phyloP scores from a whole-genome alignment of 1,284 basidiomycete genomes.

The Ganoderma sinense region DNA sequence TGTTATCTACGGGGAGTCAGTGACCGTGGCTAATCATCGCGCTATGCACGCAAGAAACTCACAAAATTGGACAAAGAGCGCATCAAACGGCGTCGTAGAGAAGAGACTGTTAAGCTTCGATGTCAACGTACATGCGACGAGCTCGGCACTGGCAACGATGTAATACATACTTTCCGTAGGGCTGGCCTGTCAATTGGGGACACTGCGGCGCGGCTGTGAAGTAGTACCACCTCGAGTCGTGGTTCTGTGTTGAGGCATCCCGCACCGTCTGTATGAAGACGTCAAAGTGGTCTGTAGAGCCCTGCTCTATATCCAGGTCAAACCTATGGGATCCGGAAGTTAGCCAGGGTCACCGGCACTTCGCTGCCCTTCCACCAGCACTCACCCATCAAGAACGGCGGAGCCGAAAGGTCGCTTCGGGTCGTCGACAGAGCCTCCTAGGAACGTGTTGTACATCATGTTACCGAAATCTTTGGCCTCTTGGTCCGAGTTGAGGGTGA shows the following conservation, averaged over 20 bases:
- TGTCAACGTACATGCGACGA: background rate
- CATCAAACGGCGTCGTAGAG: background rate
- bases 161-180: background rate
- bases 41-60: background rate
- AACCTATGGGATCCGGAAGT: too few relatives aligned
- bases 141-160: too few relatives aligned
- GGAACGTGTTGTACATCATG: slow-evolving; percentile 70
- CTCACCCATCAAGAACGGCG: background rate
- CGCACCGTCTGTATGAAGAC: slow-evolving; percentile 63
- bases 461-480: slow-evolving; percentile 60
- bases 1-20: background rate
- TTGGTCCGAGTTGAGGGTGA: slow-evolving; percentile 21
- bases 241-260: slow-evolving; percentile 49
- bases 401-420: slow-evolving; percentile 65
- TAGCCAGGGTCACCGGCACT: too few relatives aligned
- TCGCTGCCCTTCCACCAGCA: background rate
- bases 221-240: slow-evolving; percentile 59
- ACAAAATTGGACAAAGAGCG: background rate
- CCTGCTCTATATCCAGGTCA: slow-evolving; percentile 74
- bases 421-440: slow-evolving; percentile 57
- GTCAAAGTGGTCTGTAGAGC: slow-evolving; percentile 53
- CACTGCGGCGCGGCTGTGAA: slow-evolving; percentile 72
- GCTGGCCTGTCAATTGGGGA: slow-evolving; percentile 45
- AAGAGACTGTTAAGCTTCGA: background rate
- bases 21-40: background rate